A percentile compares a stretch with the other conserved stretches of the same genome.
Evolutionary conservation across 2,329 filamentous ascomycete species (phyloP).

Genomic region (Colletotrichum sp.): DNA sequence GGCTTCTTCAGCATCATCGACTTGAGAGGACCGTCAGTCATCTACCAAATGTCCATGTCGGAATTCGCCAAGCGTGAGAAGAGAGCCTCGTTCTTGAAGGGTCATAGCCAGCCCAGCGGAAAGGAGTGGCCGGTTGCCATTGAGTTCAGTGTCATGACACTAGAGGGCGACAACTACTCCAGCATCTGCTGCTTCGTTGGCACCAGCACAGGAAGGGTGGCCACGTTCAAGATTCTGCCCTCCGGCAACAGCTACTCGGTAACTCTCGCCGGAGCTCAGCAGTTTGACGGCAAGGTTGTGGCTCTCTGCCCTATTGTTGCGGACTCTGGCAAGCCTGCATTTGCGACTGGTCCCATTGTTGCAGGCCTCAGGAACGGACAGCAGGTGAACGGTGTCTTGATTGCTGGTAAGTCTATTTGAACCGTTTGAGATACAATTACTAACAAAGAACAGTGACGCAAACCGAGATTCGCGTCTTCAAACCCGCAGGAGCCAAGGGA

Average conservation of each 20-base stretch:
- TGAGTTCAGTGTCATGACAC: constrained; percentile 91
- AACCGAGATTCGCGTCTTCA: constrained; percentile 87
- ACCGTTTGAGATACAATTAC: not conserved
- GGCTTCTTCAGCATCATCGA: constrained; percentile 85
- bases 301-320: constrained; percentile 80
- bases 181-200: constrained; percentile 93
- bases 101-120: constrained; percentile 49
- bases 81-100: constrained; percentile 72
- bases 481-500: constrained; percentile 84
- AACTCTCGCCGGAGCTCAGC: constrained; percentile 70
- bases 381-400: constrained; percentile 79
- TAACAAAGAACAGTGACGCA: constrained; percentile 56
- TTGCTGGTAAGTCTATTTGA: constrained; percentile 63
- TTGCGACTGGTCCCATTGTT: constrained; percentile 77
- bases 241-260: constrained; percentile 74
- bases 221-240: constrained; percentile 90
- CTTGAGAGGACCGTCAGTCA: constrained; percentile 83
- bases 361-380: constrained; percentile 76
- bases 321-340: constrained; percentile 76
- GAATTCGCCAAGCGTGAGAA: constrained; percentile 82
- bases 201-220: constrained; percentile 81
- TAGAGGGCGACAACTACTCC: constrained; percentile 94
- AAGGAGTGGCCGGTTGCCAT: constrained; percentile 81
- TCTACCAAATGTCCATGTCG: constrained; percentile 74
- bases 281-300: constrained; percentile 73